Evolutionary conservation across 495 filamentous ascomycete genomes (phyloP), one percentile per base, ranked within the genome.

Genomic region (Penicillium pulvis): DNA sequence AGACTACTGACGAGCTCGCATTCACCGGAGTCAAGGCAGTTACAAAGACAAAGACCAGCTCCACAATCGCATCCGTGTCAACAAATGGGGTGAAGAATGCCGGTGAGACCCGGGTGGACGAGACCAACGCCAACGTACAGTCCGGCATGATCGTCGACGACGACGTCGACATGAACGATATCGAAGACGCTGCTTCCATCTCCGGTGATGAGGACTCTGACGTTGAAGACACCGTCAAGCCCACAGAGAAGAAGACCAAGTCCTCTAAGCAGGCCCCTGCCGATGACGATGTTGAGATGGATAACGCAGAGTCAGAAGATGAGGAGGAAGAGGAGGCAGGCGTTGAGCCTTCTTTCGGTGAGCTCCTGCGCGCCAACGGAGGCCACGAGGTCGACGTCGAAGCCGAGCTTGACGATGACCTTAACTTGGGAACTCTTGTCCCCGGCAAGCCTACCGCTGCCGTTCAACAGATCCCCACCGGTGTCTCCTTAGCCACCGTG

Each of bases 401-500:
- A 56, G 83, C 81, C 41, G 75, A 79, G 57, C 65, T 75, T 36
- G 65, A 80, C 61, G 71, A 76, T 55, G 70, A 80, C 44, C 63
- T 78, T 52, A 62, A 68, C 58, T 72, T 73, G 51, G 75, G 69
- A 35, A 69, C 72, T 41, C 61, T 74, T 36, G 75, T 73, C 6
- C 72, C 70, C 49, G 72, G 74, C 28, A 75, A 75, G 55, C 70
- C 75, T 46, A 71, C 70, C 28, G 65, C 70, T 6, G 69, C 71
- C 5, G 67, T 80, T 46, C 74, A 79, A 59, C 81, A 81, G 61
- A 80, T 88, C 26, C 87, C 91, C 11, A 86, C 83, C n/a, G 85
- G 87, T 51, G 84, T 89, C 44, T 96, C 94, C 2, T 81, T 98
- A 24, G 87, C 88, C 10, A 96, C 91, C 5, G 91, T 97, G 9